Conservation (phyloP, 1,284 basidiomycete species). For the Cutaneotrichosporon cyanovorans region DNA sequence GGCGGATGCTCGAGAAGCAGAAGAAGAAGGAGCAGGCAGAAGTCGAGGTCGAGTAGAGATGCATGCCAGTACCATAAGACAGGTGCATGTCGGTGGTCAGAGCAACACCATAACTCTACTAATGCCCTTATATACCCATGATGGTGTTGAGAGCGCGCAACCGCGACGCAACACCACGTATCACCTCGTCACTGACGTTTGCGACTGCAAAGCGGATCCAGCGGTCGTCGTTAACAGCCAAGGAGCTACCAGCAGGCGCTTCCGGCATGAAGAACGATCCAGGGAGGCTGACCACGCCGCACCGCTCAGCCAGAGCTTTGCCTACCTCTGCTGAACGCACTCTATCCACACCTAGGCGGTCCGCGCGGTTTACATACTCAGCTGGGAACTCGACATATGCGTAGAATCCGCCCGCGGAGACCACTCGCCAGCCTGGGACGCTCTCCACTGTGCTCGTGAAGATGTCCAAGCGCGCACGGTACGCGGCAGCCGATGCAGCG, state of each 20-base stretch:
- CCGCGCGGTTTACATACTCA: constrained; percentile 61
- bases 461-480: constrained; percentile 55
- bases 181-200: constrained; percentile 63
- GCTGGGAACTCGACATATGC: constrained; percentile 65
- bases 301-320: constrained; percentile 54
- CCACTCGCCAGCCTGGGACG: constrained; percentile 57
- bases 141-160: constrained; percentile 49
- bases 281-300: constrained; percentile 63
- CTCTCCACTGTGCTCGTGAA: constrained; percentile 48
- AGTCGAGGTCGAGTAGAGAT: constrained; percentile 15
- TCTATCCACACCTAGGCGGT: constrained; percentile 51
- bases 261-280: constrained; percentile 58
- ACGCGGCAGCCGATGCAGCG: constrained; percentile 49
- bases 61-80: too few species aligned
- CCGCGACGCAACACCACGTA: constrained; percentile 56
- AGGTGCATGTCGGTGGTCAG: too few species aligned
- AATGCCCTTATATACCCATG: constrained; percentile 10
- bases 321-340: constrained; percentile 53
- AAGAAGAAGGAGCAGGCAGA: constrained; percentile 25
- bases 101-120: too few species aligned
- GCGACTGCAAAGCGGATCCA: constrained; percentile 60
- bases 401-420: constrained; percentile 63
- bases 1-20: constrained; percentile 37
- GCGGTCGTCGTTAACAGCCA: constrained; percentile 27
- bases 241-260: constrained; percentile 31